Evolutionary conservation across 164 flowering plant genomes (phyloP).

Genomic region (Santalum album): DNA sequence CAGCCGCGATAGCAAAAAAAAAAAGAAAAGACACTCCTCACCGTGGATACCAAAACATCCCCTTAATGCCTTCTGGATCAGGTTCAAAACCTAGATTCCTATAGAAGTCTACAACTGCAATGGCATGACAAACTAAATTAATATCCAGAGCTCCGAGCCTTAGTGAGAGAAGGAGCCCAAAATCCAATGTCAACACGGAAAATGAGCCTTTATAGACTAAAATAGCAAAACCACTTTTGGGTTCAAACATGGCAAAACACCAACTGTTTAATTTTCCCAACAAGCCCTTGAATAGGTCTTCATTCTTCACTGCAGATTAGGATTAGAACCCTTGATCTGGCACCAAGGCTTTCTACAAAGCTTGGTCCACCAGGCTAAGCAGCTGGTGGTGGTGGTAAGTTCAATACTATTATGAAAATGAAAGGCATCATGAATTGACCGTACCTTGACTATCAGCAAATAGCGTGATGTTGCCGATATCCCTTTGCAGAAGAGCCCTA

Average conservation of each 20-base stretch:
- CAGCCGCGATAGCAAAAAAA: too few species aligned
- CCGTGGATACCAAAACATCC: conserved; percentile 93
- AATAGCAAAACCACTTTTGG: too few species aligned
- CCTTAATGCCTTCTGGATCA: conserved; percentile 96
- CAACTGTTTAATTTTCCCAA: too few species aligned
- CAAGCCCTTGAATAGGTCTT: too few species aligned
- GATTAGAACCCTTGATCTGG: too few species aligned
- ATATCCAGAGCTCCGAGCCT: too few species aligned
- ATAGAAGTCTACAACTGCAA: conserved; percentile 94
- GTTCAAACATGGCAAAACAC: too few species aligned
- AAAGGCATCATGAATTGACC: not conserved
- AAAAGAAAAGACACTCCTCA: too few species aligned
- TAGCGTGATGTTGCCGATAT: conserved; percentile 84
- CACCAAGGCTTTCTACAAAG: too few species aligned
- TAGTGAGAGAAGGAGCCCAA: not conserved
- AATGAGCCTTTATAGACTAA: not conserved
- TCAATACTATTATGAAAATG: not conserved
- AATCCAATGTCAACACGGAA: not conserved
- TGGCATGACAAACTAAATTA: not conserved
- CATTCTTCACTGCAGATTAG: not conserved
- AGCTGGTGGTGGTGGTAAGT: too few species aligned
- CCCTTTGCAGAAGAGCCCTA: conserved; percentile 74
- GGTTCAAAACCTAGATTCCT: conserved; percentile 81
- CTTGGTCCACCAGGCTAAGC: too few species aligned
- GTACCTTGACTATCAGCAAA: conserved; percentile 96